Evolutionary conservation across 1,139 yeast genomes (phyloP), one percentile per base, ranked within the genome.

Genomic region (Kurtzmaniella quercitrusa): DNA sequence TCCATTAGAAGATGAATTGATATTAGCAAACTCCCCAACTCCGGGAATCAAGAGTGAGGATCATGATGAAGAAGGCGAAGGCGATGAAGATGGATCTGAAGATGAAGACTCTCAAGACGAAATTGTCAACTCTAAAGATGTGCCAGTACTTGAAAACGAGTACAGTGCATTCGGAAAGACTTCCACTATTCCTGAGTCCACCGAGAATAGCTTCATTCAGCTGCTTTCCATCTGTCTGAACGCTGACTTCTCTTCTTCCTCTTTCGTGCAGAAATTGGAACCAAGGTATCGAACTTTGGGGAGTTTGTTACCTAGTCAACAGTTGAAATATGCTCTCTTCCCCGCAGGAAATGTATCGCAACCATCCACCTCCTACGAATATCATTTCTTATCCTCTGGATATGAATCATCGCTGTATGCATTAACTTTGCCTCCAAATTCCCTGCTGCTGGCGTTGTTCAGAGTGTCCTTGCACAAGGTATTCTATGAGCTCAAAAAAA

Each of bases 301-400:
- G 3, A 34, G 18, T 16, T 23, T 53, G 31, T 46, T 63, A 17
- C 51, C 58, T 40, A 54, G 62, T 27, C 68, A 68, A 46, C 57
- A 58, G 17, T 49, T 63, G 27, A 67, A 60, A 46, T 55, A 57
- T 36, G 52, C 64, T 0, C 54, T 72, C 34, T 71, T 71, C 50
- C 73, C 75, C 3, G 55, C 65, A 1, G 69, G 60, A 11, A 54
- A 60, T 2, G 49, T 46, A 8, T 59, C 57, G 43, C 53, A 62
- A 24, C 49, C 53, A 36, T 60, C 58, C 21, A 54, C 63, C n/a
- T 55, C 62, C 55, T 73, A 76, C 48, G 80, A 77, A 44, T 77
- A 74, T 52, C 65, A 62, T 42, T 66, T 77, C 47, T 66, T 68
- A 11, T 66, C 80, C 1, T 65, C 68, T 39, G 79, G 79, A 1